phyloP scores from a whole-genome alignment of 306 rosid genomes.

The Cotoneaster glaucophyllus region DNA sequence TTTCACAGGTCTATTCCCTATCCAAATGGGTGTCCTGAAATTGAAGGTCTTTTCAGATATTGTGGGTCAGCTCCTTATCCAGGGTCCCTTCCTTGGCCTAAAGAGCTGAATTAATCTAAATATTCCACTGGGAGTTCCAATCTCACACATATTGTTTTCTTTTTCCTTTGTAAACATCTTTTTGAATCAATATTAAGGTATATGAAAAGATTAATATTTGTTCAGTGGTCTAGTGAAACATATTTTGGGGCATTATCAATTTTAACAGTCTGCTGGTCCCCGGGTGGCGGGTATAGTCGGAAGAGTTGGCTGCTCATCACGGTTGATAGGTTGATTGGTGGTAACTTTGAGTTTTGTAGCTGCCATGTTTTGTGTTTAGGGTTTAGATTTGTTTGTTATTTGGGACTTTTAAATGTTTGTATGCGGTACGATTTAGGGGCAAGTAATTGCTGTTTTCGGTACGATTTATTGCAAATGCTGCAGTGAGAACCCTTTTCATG shows the following conservation, averaged over 20 bases:
- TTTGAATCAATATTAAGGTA: not conserved
- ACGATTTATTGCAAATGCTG: too few species aligned
- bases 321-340: too few species aligned
- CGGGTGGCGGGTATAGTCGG: too few species aligned
- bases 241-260: not conserved
- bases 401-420: not conserved
- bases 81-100: constrained; percentile 63
- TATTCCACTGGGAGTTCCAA: not conserved
- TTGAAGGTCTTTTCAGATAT: constrained; percentile 72
- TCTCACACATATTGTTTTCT: not conserved
- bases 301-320: too few species aligned
- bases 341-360: not conserved
- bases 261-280: too few species aligned
- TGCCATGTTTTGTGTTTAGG: not conserved
- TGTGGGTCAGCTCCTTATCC: constrained; percentile 73
- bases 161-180: not conserved
- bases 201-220: not conserved
- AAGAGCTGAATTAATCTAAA: not conserved
- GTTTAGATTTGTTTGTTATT: too few species aligned
- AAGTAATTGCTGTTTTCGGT: too few species aligned
- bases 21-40: constrained; percentile 90
- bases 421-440: not conserved
- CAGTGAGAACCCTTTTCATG: too few species aligned
- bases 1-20: constrained; percentile 90
- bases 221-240: not conserved